A percentile compares a stretch with the other conserved stretches of the same genome.
Conservation (phyloP, 2,329 filamentous ascomycete species). For the Grosmannia clavigera region DNA sequence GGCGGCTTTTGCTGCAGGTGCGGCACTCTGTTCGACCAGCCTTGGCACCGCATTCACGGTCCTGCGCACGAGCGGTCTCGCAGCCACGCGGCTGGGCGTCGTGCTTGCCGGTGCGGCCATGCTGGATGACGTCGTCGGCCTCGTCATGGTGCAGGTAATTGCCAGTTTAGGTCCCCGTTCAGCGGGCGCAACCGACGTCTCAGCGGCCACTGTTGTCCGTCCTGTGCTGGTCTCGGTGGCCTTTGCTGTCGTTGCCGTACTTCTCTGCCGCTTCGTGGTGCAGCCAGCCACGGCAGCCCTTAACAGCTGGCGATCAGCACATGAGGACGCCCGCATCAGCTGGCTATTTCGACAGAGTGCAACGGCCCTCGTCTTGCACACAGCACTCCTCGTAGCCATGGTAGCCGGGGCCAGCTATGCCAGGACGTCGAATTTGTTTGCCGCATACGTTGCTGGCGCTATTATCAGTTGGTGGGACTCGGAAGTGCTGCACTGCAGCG, state of each 20-base stretch:
- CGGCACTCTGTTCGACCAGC: slow-evolving; percentile 61
- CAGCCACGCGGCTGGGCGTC: slow-evolving; percentile 36
- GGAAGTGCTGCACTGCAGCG: slow-evolving; percentile 16
- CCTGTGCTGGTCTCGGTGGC: slow-evolving; percentile 35
- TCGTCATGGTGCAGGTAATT: slow-evolving; percentile 68
- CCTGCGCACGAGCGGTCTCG: slow-evolving; percentile 29
- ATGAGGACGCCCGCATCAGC: slow-evolving; percentile 13
- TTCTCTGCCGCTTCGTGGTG: slow-evolving; percentile 31
- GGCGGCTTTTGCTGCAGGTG: slow-evolving; percentile 61
- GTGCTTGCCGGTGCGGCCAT: slow-evolving; percentile 62
- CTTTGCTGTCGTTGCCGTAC: slow-evolving; percentile 35
- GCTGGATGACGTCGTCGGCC: slow-evolving; percentile 68
- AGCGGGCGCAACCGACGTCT: slow-evolving; percentile 8
- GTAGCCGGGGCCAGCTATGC: slow-evolving; percentile 43
- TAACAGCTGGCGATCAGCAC: slow-evolving; percentile 18
- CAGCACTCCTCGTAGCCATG: slow-evolving; percentile 32
- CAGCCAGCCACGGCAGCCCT: slow-evolving; percentile 26
- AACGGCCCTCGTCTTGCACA: slow-evolving; percentile 33
- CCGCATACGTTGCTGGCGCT: slow-evolving; percentile 50
- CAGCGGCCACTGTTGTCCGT: slow-evolving; percentile 27
- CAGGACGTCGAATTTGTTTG: slow-evolving; percentile 50
- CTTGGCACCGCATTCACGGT: slow-evolving; percentile 57
- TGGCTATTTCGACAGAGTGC: slow-evolving; percentile 17
- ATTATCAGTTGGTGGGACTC: slow-evolving; percentile 47
- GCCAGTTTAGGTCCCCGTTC: slow-evolving; percentile 39